These are phyloP conservation scores for Rhynchospora tenuis DNA, from an alignment of 176 grass and related monocot genomes.

Conservation along the genomic window DNA sequence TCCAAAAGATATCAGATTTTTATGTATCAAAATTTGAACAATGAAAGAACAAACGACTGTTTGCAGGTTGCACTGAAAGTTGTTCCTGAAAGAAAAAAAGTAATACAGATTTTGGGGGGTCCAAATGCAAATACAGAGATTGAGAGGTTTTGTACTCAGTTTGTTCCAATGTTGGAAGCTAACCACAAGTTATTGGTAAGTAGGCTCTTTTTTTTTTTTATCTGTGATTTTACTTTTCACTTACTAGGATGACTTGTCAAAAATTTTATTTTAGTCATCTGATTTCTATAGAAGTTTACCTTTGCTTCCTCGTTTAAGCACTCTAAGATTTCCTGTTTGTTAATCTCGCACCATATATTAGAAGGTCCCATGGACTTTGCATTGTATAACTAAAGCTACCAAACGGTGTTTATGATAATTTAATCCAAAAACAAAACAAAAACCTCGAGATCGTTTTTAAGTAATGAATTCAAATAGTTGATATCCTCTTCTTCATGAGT, in stretches of 20 bases:
- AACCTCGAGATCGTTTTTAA: background rate
- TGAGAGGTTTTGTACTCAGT: slow-evolving; percentile 21
- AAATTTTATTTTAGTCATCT: background rate
- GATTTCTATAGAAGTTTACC: too few species aligned
- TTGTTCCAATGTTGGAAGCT: slow-evolving; percentile 28
- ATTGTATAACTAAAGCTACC: background rate
- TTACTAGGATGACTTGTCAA: background rate
- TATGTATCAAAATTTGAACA: background rate
- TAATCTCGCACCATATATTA: background rate
- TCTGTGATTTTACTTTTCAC: background rate
- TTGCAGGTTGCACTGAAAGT: slow-evolving; percentile 37
- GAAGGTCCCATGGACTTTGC: background rate
- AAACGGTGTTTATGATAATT: background rate
- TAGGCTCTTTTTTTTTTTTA: background rate
- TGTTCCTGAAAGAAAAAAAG: slow-evolving; percentile 34
- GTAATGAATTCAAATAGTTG: background rate
- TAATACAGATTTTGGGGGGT: slow-evolving; percentile 29
- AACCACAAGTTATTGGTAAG: slow-evolving; percentile 38
- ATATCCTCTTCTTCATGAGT: background rate
- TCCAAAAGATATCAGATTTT: background rate
- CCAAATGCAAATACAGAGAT: slow-evolving; percentile 34
- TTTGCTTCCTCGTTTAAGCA: background rate
- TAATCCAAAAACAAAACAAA: background rate
- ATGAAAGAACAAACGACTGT: background rate
- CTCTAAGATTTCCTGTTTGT: background rate